phyloP scores from a whole-genome alignment of 352 stramenopile genomes.

The Lagenidium giganteum region DNA sequence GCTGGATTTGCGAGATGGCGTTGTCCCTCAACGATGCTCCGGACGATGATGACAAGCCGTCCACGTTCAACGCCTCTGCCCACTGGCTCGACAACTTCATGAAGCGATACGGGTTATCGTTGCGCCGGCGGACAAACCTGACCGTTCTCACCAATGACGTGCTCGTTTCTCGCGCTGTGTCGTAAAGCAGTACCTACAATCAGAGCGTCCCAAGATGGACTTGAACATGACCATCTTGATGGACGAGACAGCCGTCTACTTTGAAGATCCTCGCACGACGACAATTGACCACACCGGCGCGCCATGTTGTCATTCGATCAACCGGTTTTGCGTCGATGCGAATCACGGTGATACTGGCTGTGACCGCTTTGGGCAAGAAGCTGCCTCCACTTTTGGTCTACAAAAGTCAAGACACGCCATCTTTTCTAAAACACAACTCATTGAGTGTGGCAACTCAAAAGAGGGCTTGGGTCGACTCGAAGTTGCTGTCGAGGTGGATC shows the following conservation, averaged over 20 bases:
- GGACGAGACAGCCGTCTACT: slow-evolving; percentile 23
- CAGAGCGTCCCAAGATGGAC: slow-evolving; percentile 9
- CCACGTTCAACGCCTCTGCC: slow-evolving; percentile 14
- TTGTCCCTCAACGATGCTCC: neutral
- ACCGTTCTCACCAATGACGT: slow-evolving; percentile 11
- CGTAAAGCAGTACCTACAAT: slow-evolving; percentile 8
- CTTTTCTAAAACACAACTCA: no score
- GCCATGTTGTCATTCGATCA: slow-evolving; percentile 16
- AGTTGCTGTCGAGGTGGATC: no score
- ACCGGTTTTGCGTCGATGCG: slow-evolving; percentile 22
- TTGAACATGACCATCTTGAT: slow-evolving; percentile 14
- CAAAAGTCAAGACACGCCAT: no score
- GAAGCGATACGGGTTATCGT: slow-evolving; percentile 16
- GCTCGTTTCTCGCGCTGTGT: slow-evolving; percentile 8
- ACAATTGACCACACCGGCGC: slow-evolving; percentile 15
- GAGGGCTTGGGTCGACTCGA: no score
- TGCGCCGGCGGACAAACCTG: slow-evolving; percentile 17
- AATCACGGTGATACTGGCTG: slow-evolving; percentile 12
- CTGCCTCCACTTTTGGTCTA: slow-evolving; percentile 5
- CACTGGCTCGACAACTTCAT: slow-evolving; percentile 24
- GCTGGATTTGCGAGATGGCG: slow-evolving; percentile 11
- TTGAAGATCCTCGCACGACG: slow-evolving; percentile 13
- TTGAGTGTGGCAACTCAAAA: no score
- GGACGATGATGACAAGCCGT: neutral
- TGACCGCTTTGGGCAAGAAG: slow-evolving; percentile 8